phyloP scores from a whole-genome alignment of 202 grass and related monocot species.

The Schoenoplectus triqueter region DNA sequence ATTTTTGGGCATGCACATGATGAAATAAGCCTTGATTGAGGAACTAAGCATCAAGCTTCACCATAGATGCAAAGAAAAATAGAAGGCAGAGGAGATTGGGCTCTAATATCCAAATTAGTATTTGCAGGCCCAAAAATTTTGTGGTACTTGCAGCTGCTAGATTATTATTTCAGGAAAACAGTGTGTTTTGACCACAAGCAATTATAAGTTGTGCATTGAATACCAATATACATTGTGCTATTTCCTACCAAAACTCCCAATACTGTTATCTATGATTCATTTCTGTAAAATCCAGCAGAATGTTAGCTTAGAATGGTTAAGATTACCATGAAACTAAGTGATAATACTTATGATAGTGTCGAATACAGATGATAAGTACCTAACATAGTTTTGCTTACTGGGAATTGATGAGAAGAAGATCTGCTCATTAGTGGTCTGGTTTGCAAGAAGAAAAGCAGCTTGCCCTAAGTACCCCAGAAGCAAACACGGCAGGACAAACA shows the following conservation, averaged over 20 bases:
- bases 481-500: constrained; percentile 90
- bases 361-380: not conserved
- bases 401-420: constrained; percentile 85
- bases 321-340: not conserved
- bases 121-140: too few relatives aligned
- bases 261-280: not conserved
- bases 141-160: too few relatives aligned
- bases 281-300: not conserved
- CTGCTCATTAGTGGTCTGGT: constrained; percentile 52
- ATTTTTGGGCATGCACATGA: constrained; percentile 10
- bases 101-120: too few relatives aligned
- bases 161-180: too few relatives aligned
- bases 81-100: too few relatives aligned
- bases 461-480: constrained; percentile 83
- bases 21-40: not conserved
- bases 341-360: constrained; percentile 1
- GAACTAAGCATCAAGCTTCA: too few relatives aligned
- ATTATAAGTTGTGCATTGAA: not conserved
- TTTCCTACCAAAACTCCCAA: not conserved
- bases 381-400: constrained; percentile 48
- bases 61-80: too few relatives aligned
- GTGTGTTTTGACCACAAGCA: too few relatives aligned
- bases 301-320: not conserved
- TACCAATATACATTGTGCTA: not conserved
- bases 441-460: constrained; percentile 84